These are phyloP conservation scores for Limtongozyma cylindracea DNA, from an alignment of 805 yeast species.

Conservation along the genomic window DNA sequence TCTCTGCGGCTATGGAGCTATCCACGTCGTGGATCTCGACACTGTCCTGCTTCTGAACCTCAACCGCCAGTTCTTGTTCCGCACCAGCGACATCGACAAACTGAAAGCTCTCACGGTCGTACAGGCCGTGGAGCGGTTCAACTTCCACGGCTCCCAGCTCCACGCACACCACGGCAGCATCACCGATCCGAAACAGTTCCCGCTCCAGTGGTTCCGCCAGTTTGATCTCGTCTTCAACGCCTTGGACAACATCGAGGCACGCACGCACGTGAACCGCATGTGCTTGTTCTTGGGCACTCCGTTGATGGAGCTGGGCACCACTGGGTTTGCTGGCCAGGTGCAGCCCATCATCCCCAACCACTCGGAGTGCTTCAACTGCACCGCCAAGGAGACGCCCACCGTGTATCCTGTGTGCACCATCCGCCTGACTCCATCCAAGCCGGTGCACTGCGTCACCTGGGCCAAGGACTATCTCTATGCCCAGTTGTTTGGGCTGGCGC, in stretches of 20 bases:
- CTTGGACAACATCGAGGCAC: constrained; percentile 77
- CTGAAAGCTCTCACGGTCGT: constrained; percentile 74
- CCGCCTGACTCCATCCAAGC: constrained; percentile 88
- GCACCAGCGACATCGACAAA: constrained; percentile 73
- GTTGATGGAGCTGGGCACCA: constrained; percentile 81
- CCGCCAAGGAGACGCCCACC: constrained; percentile 67
- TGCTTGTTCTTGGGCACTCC: constrained; percentile 53
- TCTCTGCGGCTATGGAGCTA: constrained; percentile 60
- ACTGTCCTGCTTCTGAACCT: constrained; percentile 83
- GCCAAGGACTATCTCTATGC: constrained; percentile 75
- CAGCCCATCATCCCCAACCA: constrained; percentile 68
- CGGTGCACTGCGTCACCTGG: constrained; percentile 94
- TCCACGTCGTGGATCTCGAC: constrained; percentile 84
- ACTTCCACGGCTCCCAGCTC: constrained; percentile 29
- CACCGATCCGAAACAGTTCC: constrained; percentile 49
- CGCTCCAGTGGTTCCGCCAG: constrained; percentile 45
- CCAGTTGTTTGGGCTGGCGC: constrained; percentile 43
- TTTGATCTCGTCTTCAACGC: constrained; percentile 78
- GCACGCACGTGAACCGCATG: constrained; percentile 71
- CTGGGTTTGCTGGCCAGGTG: constrained; percentile 85
- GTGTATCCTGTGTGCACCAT: constrained; percentile 92
- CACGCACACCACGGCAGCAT: constrained; percentile 73
- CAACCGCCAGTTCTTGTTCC: constrained; percentile 79
- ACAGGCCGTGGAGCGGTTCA: constrained; percentile 53
- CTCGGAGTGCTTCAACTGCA: constrained; percentile 89